Base-by-base conservation (phyloP, 1,284 basidiomycete genomes). In the Leccinum variabile region DNA sequence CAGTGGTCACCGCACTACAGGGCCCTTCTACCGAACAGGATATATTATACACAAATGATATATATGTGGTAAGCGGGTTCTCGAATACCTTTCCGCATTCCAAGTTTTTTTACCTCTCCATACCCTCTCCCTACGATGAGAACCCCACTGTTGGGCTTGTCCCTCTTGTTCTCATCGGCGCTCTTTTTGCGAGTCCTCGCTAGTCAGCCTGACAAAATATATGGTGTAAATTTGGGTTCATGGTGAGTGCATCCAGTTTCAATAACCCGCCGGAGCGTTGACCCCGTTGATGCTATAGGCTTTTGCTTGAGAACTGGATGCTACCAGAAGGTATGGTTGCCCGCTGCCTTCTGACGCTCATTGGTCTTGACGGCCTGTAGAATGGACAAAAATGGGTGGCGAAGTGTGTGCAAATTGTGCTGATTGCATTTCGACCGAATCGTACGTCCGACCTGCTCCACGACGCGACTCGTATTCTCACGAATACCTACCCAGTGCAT, bases 291-390 rank as follows among this genome's bases (percentile, higher is more conserved):
- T 32, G 52, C 18, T 58, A n/a, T 59, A 82, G 82, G 83, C 71
- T 84, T 18, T 67, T 84, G 1, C 69, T 82, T n/a, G 84, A 86
- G 65, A 54, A 82, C n/a, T 86, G 84, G 84, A 85, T 85, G 84
- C 75, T 83, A 11, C 84, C 84, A 1, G 69, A 75, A 67, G 80
- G 80, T 81, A 59, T 9, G 59, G 3, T 1, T 6, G 0, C 9
- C n/a, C 8, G 11, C 32, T 33, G 11, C 8, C 18, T 1, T 50
- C 32, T 41, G 10, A 7, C 10, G 0, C 22, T 30, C n/a, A 5
- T 49, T 54, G 37, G 2, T 64, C 30, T 59, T 57, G 58, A 70
- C 25, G 22, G 25, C 59, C 39, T 39, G 30, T 5, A 77, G 84
- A 78, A 70, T 85, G 84, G 84, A 10, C 63, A 2, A 64, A 69